Base-by-base conservation (phyloP, 2,329 filamentous ascomycete genomes). In the Xylaria sp. region DNA sequence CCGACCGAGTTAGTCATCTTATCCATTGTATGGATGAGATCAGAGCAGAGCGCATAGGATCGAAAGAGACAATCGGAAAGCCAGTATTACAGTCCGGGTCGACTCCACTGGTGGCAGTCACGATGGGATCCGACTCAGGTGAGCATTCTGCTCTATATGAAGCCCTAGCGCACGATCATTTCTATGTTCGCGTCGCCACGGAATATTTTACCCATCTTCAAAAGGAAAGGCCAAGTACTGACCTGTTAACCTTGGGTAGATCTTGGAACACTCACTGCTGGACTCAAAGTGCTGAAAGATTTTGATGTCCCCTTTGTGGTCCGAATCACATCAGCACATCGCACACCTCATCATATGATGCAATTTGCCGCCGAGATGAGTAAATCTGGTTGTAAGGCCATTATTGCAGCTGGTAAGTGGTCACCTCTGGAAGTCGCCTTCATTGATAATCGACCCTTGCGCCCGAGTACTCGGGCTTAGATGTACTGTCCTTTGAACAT, bases 91-190 rank as follows among this genome's bases (percentile, higher is more conserved):
- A 76, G 18, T 31, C 57, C 74, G 80, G 65, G 69, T 67, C 63
- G 76, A 79, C 59, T 75, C 90, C 91, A 0, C 80, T 93, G 0
- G 90, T 96, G 1, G 88, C 92, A 13, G 88, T 96, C 2, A 94
- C 93, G 34, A 95, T 95, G 92, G 93, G 93, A 46, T 95, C 92
- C 1, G 91, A 94, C 81, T 93, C 90, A 10, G 92, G 69, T 71
- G 25, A 60, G 69, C 20, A 65, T 58, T 54, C 10, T 41, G 2
- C 34, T 25, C 48, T 25, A 13, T 23, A 34, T 46, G 39, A 9
- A 39, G n/a, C 13, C 10, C 18, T 37, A 13, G n/a, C n/a, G 1
- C 39, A 15, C 4, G 31, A 34, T 9, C 15, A 25, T 20, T 39
- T 20, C 31, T 28, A 34, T 51, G n/a, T 44, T 50, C 56, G 18